Evolutionary conservation across 2,329 filamentous ascomycete species (phyloP).

Genomic region (Clonostachys sp.): DNA sequence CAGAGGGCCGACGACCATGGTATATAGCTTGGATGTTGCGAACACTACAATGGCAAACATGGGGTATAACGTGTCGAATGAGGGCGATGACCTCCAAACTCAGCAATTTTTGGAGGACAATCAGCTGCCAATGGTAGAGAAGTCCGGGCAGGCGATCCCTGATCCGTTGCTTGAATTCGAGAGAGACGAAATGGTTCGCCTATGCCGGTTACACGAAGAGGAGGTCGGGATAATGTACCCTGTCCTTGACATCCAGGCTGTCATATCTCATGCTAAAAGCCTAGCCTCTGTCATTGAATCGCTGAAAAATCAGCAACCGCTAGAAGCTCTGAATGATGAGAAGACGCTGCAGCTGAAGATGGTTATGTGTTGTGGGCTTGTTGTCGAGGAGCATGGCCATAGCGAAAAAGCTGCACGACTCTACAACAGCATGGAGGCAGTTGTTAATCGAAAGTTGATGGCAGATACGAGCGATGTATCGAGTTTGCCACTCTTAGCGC

Average conservation of each 20-base stretch:
- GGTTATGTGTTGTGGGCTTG: conserved; percentile 72
- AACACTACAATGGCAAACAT: conserved; percentile 84
- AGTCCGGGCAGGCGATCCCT: neutral
- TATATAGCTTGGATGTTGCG: conserved; percentile 82
- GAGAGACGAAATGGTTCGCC: conserved; percentile 72
- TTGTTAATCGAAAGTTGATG: conserved; percentile 63
- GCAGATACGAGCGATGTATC: conserved; percentile 41
- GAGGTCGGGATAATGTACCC: conserved; percentile 94
- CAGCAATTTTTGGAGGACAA: neutral
- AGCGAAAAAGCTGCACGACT: conserved; percentile 70
- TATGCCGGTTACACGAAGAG: conserved; percentile 80
- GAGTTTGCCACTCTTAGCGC: conserved; percentile 44
- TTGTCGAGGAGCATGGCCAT: conserved; percentile 74
- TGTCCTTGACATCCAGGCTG: conserved; percentile 67
- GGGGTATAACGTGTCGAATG: conserved; percentile 69
- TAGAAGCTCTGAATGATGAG: conserved; percentile 37
- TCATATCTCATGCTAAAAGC: conserved; percentile 65
- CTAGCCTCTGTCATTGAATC: conserved; percentile 70
- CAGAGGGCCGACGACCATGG: conserved; percentile 79
- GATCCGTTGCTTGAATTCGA: conserved; percentile 77
- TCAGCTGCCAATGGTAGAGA: neutral
- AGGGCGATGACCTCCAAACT: conserved; percentile 28
- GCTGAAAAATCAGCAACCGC: conserved; percentile 23
- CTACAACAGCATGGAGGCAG: conserved; percentile 70
- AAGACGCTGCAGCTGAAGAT: conserved; percentile 73